These are phyloP conservation scores for Lactarius quietus DNA, from an alignment of 768 basidiomycete species.

Conservation along the genomic window DNA sequence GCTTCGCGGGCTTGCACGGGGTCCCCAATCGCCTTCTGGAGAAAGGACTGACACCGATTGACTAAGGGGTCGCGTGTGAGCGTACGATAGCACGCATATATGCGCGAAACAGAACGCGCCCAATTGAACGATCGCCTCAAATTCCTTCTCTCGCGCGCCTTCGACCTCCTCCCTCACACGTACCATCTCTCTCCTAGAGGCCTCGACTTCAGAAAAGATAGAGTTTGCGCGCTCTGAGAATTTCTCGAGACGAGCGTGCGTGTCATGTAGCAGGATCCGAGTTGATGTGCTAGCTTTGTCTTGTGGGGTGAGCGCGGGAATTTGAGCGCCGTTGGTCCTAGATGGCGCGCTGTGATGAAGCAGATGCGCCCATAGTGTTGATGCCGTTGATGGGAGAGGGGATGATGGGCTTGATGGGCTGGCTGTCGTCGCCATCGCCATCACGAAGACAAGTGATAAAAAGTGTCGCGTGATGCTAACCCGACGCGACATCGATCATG, in stretches of 20 bases:
- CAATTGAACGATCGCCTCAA: constrained; percentile 52
- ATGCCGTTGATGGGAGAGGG: constrained; percentile 26
- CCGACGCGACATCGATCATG: neutral
- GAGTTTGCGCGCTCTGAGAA: constrained; percentile 56
- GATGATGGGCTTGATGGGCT: constrained; percentile 3
- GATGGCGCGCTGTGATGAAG: constrained; percentile 42
- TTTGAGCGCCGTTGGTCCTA: constrained; percentile 28
- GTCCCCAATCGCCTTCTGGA: constrained; percentile 54
- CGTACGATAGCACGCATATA: constrained; percentile 25
- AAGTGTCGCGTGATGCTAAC: neutral
- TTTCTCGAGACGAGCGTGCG: constrained; percentile 64
- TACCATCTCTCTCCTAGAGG: constrained; percentile 50
- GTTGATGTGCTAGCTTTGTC: constrained; percentile 69
- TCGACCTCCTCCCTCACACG: constrained; percentile 56
- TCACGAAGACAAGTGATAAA: neutral
- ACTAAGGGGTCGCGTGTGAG: constrained; percentile 37
- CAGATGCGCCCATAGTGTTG: constrained; percentile 52
- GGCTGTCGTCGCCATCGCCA: constrained; percentile 10
- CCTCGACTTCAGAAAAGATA: constrained; percentile 49
- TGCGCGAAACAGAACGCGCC: constrained; percentile 39
- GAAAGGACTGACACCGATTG: constrained; percentile 57
- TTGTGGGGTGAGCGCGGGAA: constrained; percentile 43
- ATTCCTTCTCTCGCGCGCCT: constrained; percentile 52
- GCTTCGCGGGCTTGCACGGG: constrained; percentile 46
- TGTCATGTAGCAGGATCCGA: constrained; percentile 70